These are phyloP conservation scores for Suillus clintonianus DNA, from an alignment of 768 basidiomycete genomes.

Conservation along the genomic window DNA sequence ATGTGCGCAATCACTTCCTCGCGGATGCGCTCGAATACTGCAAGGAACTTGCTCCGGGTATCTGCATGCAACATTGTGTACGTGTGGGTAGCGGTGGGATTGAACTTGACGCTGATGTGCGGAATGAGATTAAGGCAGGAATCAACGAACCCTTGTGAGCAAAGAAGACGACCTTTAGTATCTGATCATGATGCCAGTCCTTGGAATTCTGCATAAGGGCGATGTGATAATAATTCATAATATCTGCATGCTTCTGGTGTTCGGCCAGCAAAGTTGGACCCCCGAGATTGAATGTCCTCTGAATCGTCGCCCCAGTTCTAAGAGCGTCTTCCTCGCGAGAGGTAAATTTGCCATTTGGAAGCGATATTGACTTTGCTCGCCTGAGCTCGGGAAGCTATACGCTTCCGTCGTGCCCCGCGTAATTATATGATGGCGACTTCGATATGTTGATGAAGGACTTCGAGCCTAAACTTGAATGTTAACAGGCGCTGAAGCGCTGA, in stretches of 20 bases:
- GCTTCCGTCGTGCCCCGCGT: constrained; percentile 1
- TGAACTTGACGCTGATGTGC: neutral
- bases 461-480: neutral
- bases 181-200: neutral
- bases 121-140: neutral
- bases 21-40: constrained; percentile 68
- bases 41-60: constrained; percentile 67
- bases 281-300: neutral
- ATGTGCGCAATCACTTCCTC: constrained; percentile 77
- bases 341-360: too few relatives aligned
- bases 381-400: neutral
- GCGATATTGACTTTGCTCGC: neutral
- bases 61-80: constrained; percentile 32
- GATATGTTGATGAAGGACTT: too few relatives aligned
- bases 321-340: too few relatives aligned
- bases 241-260: neutral
- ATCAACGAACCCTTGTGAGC: neutral
- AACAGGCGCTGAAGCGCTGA: too few relatives aligned
- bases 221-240: neutral
- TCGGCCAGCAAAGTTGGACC: neutral
- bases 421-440: neutral
- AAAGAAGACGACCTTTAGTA: neutral
- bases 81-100: neutral
- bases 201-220: neutral
- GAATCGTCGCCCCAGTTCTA: too few relatives aligned